Percentiles rank a stretch among this genome's conserved stretches.
Evolutionary conservation across 345 rosid genomes (phyloP).

Genomic region (Eucalyptus guilfoylei): DNA sequence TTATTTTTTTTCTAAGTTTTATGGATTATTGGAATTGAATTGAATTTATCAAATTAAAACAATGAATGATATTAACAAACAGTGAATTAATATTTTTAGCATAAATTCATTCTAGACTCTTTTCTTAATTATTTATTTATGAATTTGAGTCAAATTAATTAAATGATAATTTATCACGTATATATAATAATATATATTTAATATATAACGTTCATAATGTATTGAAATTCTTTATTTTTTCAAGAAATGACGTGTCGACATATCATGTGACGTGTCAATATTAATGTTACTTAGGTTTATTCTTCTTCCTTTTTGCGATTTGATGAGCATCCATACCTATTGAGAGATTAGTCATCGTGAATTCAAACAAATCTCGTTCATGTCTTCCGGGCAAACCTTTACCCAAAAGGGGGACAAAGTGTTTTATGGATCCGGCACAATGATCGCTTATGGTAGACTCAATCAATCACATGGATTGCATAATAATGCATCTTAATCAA

Average conservation of each 20-base stretch:
- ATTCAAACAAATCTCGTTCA: background rate
- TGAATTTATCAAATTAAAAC: too few species aligned
- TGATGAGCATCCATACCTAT: background rate
- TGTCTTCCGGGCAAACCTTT: background rate
- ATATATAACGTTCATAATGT: fast-evolving
- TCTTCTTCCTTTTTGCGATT: background rate
- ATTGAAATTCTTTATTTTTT: fast-evolving
- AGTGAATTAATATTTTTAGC: fast-evolving
- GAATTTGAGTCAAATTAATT: too few species aligned
- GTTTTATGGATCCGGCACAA: background rate
- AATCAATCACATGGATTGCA: background rate
- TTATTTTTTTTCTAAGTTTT: too few species aligned
- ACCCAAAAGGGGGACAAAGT: background rate
- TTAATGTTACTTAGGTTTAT: too few species aligned
- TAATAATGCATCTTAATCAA: background rate
- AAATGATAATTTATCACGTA: too few species aligned
- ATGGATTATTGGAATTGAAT: too few species aligned
- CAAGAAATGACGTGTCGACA: fast-evolving
- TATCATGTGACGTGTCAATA: fast-evolving
- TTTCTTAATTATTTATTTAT: too few species aligned
- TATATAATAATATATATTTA: too few species aligned
- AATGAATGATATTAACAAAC: too few species aligned
- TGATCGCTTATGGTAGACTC: background rate
- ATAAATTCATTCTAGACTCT: too few species aligned
- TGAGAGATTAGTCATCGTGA: background rate